Evolutionary conservation across 257 asterid species (phyloP), one percentile per base, ranked within the genome.

Genomic region (Salvia splendens): DNA sequence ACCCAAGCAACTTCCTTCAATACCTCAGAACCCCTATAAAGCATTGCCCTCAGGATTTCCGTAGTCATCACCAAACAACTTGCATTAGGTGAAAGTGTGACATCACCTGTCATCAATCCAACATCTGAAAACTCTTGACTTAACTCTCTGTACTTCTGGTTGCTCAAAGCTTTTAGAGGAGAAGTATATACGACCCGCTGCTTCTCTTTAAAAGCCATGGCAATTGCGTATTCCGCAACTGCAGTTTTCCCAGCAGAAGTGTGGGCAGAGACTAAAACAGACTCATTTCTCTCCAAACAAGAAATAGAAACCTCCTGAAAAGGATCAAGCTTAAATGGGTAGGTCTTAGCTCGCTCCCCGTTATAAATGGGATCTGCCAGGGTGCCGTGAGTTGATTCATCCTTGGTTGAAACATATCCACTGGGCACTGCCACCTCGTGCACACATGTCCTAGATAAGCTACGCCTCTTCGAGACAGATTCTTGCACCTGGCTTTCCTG

Each of bases 1-100:
- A 94, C 99, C 99, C 99, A 94, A 17, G 99, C 92, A 72, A 94
- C 97, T 67, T 93, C 99, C 79, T 90, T 93, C 82, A 93, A 73
- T 46, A 93, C 95, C 86, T 93, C 99, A 8, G 99, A 93, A 67
- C 99, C 99, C 78, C 96, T 88, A 67, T 93, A 93, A 51, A 93
- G 89, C 97, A 93, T 93, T 12, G 95, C 99, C 73, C 97, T 73
- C 6, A 94, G 90, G 57, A 94, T 94, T 79, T 94, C 97, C 1
- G 99, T 94, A 0, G 99, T 94, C 99, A 94, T 94, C 68, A 94
- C 99, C 83, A 94, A 79, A 84, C 97, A 90, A 84, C 95, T 94
- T 0, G 99, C 97, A 69, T 91, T 94, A 2, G 99, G 99, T 1
- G 95, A 85, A 1, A 91, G 74, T 0, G 97, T 90, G 42, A 94